These are phyloP conservation scores for Fraxinus pennsylvanica DNA, from an alignment of 257 asterid genomes.

Conservation along the genomic window DNA sequence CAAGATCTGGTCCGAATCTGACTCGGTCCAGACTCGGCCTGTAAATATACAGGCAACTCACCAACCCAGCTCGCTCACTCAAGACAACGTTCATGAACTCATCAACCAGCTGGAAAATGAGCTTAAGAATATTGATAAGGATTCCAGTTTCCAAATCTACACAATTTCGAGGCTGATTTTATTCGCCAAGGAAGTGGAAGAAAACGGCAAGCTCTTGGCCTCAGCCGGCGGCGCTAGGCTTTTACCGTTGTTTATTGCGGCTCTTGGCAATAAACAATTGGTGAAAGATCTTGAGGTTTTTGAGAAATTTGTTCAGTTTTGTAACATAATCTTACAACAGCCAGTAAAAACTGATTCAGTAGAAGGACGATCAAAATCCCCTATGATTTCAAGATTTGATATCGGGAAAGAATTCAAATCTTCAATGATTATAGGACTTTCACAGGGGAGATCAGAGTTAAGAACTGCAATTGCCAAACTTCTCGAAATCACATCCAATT, in stretches of 20 bases:
- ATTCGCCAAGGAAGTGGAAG: slow-evolving; percentile 48
- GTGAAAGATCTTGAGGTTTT: slow-evolving; percentile 20
- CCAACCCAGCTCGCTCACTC: slow-evolving; percentile 27
- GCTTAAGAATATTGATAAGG: slow-evolving; percentile 11
- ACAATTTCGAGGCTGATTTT: slow-evolving; percentile 36
- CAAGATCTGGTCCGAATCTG: slow-evolving; percentile 74
- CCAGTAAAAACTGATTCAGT: slow-evolving; percentile 1
- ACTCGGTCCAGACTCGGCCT: slow-evolving; percentile 36
- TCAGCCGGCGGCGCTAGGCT: slow-evolving; percentile 24
- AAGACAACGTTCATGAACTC: slow-evolving; percentile 40
- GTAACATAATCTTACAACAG: slow-evolving; percentile 33
- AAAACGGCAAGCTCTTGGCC: slow-evolving; percentile 33
- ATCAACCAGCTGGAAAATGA: slow-evolving; percentile 38
- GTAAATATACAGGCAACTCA: slow-evolving; percentile 10
- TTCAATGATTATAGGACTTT: slow-evolving; percentile 29
- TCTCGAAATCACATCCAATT: slow-evolving; percentile 35
- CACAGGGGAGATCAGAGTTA: slow-evolving; percentile 41
- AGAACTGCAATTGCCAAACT: slow-evolving; percentile 39
- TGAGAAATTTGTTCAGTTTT: slow-evolving; percentile 42
- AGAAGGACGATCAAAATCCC: background rate
- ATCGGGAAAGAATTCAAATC: slow-evolving; percentile 25
- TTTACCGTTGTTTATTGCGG: slow-evolving; percentile 28
- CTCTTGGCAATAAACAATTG: slow-evolving; percentile 7
- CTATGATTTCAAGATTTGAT: slow-evolving; percentile 16
- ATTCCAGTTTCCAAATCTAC: background rate